Conservation (phyloP, 2,329 filamentous ascomycete species). For the Cladosporium sp. region DNA sequence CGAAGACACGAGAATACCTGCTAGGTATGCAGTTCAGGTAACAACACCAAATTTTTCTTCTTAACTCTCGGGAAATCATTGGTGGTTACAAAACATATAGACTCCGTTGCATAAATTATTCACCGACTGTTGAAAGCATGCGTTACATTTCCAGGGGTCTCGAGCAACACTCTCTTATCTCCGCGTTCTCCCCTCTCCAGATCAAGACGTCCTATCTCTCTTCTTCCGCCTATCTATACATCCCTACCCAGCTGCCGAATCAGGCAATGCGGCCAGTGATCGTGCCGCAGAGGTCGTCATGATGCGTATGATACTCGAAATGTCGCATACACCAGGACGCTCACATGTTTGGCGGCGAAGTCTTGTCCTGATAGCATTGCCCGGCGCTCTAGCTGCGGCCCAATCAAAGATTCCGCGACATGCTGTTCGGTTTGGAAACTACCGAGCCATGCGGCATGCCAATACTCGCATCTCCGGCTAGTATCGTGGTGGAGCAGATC, state of each 20-base stretch:
- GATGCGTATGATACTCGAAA: background rate
- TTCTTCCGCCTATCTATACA: constrained; percentile 9
- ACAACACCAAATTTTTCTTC: background rate
- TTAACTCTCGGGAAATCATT: no score
- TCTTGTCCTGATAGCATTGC: constrained; percentile 12
- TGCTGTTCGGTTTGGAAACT: background rate
- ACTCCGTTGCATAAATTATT: background rate
- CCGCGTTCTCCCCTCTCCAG: background rate
- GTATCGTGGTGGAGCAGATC: background rate
- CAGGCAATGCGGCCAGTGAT: constrained; percentile 8
- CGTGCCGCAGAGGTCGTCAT: background rate
- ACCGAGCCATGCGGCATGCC: background rate
- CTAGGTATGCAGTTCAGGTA: background rate
- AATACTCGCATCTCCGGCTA: background rate
- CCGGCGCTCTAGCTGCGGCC: background rate
- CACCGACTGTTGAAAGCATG: background rate
- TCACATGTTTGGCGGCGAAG: background rate
- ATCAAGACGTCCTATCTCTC: constrained; percentile 2
- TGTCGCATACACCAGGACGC: background rate
- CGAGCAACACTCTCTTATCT: constrained; percentile 8
- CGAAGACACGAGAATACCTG: background rate
- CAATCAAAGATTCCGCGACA: constrained; percentile 1
- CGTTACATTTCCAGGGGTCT: background rate
- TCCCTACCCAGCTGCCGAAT: constrained; percentile 6
- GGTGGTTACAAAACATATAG: no score